A percentile compares a stretch with the other conserved stretches of the same genome.
Conservation (phyloP, 495 filamentous ascomycete species). For the Hypomontagnella monticulosa region DNA sequence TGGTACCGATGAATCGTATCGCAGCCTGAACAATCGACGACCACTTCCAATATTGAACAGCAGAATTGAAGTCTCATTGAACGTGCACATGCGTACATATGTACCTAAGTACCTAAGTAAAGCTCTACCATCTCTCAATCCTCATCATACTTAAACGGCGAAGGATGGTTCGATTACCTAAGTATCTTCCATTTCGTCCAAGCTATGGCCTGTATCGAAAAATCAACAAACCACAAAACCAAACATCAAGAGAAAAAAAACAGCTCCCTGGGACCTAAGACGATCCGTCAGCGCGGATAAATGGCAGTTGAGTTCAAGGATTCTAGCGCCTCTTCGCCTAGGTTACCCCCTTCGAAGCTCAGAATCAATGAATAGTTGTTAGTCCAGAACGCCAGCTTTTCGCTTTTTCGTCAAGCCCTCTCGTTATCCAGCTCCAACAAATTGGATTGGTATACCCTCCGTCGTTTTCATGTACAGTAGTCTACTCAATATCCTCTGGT, state of each 20-base stretch:
- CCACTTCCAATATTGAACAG: too few species aligned
- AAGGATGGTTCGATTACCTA: too few species aligned
- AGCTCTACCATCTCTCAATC: too few species aligned
- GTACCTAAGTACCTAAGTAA: too few species aligned
- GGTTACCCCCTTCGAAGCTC: too few species aligned
- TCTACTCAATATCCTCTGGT: conserved; percentile 8
- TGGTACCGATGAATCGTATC: too few species aligned
- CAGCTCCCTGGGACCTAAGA: conserved; percentile 17
- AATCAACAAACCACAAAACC: conserved; percentile 5
- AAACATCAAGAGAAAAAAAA: not conserved
- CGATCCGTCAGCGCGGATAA: conserved; percentile 19
- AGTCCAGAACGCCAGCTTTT: conserved; percentile 38
- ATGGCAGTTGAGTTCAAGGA: conserved; percentile 5
- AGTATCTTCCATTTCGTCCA: not conserved
- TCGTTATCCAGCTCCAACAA: conserved; percentile 39
- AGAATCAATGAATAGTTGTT: not conserved
- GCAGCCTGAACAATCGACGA: too few species aligned
- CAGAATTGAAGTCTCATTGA: too few species aligned
- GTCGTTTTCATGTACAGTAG: conserved; percentile 12
- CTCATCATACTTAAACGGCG: too few species aligned
- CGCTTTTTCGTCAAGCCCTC: conserved; percentile 25
- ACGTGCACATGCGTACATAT: too few species aligned
- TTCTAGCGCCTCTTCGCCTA: conserved; percentile 25
- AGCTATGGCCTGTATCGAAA: too few species aligned
- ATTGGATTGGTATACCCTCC: conserved; percentile 20